Evolutionary conservation across 805 yeast genomes (phyloP), one percentile per base, ranked within the genome.

Genomic region (Hermanozyma aechmeae): DNA sequence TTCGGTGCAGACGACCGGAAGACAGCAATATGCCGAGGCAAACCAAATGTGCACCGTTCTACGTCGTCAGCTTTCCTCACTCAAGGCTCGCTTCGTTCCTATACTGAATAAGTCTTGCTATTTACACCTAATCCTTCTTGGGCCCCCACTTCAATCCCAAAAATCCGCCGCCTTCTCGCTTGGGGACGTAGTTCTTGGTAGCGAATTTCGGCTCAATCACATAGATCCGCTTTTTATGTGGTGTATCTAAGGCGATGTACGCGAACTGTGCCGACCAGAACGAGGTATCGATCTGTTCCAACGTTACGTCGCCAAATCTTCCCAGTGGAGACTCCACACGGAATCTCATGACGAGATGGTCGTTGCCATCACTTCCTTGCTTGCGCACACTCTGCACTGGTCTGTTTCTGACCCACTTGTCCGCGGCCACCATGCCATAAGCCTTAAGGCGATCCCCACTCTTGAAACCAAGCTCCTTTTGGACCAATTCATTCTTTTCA

Each of bases 61-160:
- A n/a, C n/a, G n/a, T n/a, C n/a, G n/a, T n/a, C n/a, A n/a, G n/a
- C n/a, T n/a, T n/a, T n/a, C n/a, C n/a, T n/a, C n/a, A n/a, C n/a
- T n/a, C n/a, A n/a, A n/a, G n/a, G n/a, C n/a, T n/a, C n/a, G n/a
- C n/a, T n/a, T n/a, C n/a, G n/a, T n/a, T n/a, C n/a, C n/a, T n/a
- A n/a, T n/a, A n/a, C n/a, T n/a, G n/a, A n/a, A n/a, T n/a, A n/a
- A n/a, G n/a, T n/a, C n/a, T n/a, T n/a, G n/a, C n/a, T n/a, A n/a
- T n/a, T n/a, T n/a, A n/a, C n/a, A n/a, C n/a, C 16, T 30, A 39
- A 24, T 72, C 73, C 38, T 71, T 73, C 50, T 70, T 76, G 23
- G 87, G 82, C 1, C 95, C 95, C 95, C 95, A 85, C 44, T 73
- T 76, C 28, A 84, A 76, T 17, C 95, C 94, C 35, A 84, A 60